Percentiles rank a stretch among this genome's conserved stretches.
Evolutionary conservation across 345 rosid genomes (phyloP).

Genomic region (Microcos paniculata): DNA sequence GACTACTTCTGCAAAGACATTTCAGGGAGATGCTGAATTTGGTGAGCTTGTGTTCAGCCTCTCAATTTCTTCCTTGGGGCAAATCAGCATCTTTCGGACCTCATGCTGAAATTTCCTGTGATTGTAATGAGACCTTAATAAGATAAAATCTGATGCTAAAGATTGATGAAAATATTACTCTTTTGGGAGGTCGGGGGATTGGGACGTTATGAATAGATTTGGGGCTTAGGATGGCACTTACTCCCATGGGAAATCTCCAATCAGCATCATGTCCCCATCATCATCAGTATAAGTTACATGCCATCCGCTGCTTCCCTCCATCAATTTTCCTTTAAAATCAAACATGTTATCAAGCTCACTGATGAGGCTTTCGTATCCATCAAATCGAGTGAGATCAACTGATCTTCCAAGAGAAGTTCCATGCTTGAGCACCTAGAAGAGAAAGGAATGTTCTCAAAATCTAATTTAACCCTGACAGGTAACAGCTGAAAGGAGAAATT

Average conservation of each 20-base stretch:
- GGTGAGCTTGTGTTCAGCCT: slow-evolving; percentile 25
- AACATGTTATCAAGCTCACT: slow-evolving; percentile 45
- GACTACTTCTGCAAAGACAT: slow-evolving; percentile 8
- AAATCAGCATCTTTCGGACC: slow-evolving; percentile 37
- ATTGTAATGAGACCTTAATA: neutral
- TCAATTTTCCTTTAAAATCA: slow-evolving; percentile 42
- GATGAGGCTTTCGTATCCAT: slow-evolving; percentile 39
- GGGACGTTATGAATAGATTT: neutral
- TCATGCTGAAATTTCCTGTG: slow-evolving; percentile 37
- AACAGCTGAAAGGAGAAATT: neutral
- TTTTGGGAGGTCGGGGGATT: neutral
- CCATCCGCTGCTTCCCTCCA: slow-evolving; percentile 43
- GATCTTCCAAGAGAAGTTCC: slow-evolving; percentile 43
- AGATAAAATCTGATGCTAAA: neutral
- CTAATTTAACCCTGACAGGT: neutral
- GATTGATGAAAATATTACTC: neutral
- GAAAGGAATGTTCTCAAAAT: neutral
- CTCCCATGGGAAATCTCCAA: slow-evolving; percentile 45
- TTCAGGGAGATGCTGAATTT: slow-evolving; percentile 12
- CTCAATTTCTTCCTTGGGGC: slow-evolving; percentile 30
- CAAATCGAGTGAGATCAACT: slow-evolving; percentile 32
- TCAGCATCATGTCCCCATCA: slow-evolving; percentile 38
- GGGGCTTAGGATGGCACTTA: slow-evolving; percentile 29
- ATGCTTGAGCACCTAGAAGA: slow-evolving; percentile 42
- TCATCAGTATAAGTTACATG: slow-evolving; percentile 31